A percentile compares a stretch with the other conserved stretches of the same genome.
Evolutionary conservation across 345 rosid species (phyloP).

Genomic region (Clausena lansium): DNA sequence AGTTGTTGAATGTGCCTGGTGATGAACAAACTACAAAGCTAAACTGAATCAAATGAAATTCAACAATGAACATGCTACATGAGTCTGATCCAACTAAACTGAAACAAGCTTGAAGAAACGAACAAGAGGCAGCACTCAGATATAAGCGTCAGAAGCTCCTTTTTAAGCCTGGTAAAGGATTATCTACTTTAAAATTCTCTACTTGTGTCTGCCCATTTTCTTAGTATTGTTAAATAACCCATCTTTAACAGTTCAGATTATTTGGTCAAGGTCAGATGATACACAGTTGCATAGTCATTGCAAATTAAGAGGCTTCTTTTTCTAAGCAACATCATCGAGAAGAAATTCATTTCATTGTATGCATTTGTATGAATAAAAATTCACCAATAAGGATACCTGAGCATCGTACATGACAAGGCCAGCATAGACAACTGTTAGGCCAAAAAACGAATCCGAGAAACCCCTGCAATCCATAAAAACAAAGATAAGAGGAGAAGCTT

Average conservation of each 20-base stretch:
- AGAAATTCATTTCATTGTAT: neutral
- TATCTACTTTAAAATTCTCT: neutral
- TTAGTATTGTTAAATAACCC: neutral
- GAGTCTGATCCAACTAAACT: neutral
- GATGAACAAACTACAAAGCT: neutral
- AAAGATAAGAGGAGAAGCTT: neutral
- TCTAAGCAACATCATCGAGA: neutral
- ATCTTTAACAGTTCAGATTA: neutral
- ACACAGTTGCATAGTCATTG: neutral
- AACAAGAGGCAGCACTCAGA: slow-evolving; percentile 4
- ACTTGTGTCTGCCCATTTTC: neutral
- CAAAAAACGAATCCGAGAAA: slow-evolving; percentile 78
- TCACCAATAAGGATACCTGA: slow-evolving; percentile 41
- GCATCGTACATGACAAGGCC: slow-evolving; percentile 89
- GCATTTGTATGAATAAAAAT: neutral
- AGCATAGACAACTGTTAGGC: slow-evolving; percentile 74
- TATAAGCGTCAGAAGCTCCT: neutral
- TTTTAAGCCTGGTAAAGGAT: neutral
- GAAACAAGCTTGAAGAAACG: neutral
- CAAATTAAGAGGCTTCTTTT: neutral
- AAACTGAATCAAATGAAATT: neutral
- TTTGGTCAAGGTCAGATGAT: neutral
- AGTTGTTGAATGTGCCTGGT: neutral
- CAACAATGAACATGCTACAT: neutral
- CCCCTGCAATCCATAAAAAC: slow-evolving; percentile 49